phyloP scores from a whole-genome alignment of 1,284 basidiomycete genomes.

The Trametes pubescens region DNA sequence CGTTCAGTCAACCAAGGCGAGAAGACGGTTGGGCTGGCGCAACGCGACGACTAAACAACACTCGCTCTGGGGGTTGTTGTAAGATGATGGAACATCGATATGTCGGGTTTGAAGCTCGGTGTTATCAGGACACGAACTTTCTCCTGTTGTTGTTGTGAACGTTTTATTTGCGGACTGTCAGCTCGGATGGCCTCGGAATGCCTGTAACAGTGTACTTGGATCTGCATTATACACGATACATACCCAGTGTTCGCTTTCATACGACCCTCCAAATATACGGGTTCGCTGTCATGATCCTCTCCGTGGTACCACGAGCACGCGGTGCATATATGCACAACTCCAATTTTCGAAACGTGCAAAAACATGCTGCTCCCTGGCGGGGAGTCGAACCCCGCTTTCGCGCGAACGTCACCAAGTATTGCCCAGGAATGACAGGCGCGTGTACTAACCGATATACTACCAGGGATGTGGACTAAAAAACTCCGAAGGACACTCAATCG shows the following conservation, averaged over 20 bases:
- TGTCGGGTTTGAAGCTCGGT: neutral
- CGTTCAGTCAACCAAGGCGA: conserved; percentile 42
- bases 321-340: neutral
- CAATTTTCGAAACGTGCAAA: neutral
- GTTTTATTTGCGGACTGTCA: neutral
- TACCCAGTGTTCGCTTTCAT: neutral
- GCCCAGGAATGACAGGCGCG: conserved; percentile 18
- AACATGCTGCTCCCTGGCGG: conserved; percentile 45
- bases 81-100: neutral
- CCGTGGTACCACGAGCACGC: too few relatives aligned
- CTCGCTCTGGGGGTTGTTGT: too few relatives aligned
- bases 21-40: conserved; percentile 42
- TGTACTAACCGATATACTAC: conserved; percentile 23
- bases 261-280: too few relatives aligned
- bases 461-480: neutral
- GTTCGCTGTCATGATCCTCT: too few relatives aligned
- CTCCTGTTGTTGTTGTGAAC: neutral
- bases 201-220: neutral
- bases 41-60: conserved; percentile 37
- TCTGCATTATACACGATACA: neutral
- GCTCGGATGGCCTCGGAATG: neutral
- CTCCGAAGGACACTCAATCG: neutral
- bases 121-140: neutral
- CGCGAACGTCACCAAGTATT: conserved; percentile 39
- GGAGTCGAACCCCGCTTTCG: conserved; percentile 55